Evolutionary conservation across 225 moss, liverwort and hornwort species (phyloP).

Genomic region (Pleurozium schreberi): DNA sequence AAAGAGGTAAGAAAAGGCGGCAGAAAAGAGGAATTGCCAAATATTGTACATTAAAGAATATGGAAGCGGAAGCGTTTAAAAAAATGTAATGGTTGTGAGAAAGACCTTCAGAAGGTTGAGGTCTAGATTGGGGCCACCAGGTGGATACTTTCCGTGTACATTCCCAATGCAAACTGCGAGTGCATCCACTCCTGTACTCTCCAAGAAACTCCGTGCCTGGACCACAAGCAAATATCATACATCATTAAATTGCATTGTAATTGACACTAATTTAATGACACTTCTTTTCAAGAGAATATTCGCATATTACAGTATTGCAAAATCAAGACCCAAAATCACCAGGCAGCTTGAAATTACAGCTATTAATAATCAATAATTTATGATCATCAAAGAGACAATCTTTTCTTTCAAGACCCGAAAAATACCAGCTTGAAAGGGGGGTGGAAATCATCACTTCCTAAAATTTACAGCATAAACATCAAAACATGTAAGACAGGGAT

Average conservation of each 20-base stretch:
- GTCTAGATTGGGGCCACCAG: conserved; percentile 60
- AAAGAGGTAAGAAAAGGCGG: background rate
- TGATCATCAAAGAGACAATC: background rate
- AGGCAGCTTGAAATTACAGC: background rate
- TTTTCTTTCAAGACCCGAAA: no score
- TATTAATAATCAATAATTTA: background rate
- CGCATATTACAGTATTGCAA: background rate
- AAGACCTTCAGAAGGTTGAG: conserved; percentile 73
- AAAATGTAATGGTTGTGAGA: background rate
- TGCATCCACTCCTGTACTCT: conserved; percentile 60
- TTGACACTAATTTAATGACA: background rate
- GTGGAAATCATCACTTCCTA: background rate
- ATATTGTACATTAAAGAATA: background rate
- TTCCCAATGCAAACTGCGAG: conserved; percentile 93
- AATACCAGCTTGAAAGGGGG: no score
- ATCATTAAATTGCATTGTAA: background rate
- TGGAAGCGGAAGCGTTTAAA: background rate
- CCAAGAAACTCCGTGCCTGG: conserved; percentile 62
- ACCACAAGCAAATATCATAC: background rate
- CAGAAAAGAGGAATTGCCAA: background rate
- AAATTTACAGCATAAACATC: background rate
- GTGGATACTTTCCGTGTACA: conserved; percentile 83
- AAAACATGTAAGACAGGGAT: background rate
- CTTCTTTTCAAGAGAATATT: background rate
- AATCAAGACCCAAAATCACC: background rate